These are phyloP conservation scores for Argentina anserina DNA, from an alignment of 306 rosid species.

Conservation along the genomic window DNA sequence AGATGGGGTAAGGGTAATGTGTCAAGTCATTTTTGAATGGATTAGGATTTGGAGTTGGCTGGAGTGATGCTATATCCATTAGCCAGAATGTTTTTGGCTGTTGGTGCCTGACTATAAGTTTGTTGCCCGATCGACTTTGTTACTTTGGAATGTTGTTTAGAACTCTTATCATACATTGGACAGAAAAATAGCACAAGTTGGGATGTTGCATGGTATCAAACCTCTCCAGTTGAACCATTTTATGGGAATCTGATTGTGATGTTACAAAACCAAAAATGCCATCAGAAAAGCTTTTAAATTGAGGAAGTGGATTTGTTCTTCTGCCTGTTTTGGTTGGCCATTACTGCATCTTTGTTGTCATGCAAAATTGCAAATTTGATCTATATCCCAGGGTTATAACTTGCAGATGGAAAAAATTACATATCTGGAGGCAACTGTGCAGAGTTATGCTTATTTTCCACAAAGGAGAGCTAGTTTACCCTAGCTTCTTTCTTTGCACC, in stretches of 20 bases:
- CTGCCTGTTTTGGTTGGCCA: neutral
- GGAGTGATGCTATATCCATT: neutral
- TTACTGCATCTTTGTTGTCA: neutral
- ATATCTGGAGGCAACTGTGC: neutral
- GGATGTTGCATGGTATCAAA: neutral
- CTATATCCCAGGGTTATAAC: neutral
- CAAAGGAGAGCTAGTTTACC: too few species aligned
- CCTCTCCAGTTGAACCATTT: neutral
- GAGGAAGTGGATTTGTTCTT: neutral
- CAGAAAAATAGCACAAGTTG: neutral
- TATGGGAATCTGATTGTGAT: neutral
- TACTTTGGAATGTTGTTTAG: neutral
- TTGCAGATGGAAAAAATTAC: too few species aligned
- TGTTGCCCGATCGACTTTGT: neutral
- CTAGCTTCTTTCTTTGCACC: too few species aligned
- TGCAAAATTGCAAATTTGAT: neutral
- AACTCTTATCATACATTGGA: neutral
- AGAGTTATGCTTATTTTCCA: too few species aligned
- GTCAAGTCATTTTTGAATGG: neutral
- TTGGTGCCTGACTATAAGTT: neutral
- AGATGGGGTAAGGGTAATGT: neutral
- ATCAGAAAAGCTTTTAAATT: neutral
- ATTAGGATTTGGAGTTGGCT: neutral
- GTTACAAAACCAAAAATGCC: neutral
- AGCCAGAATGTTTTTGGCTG: neutral